Evolutionary conservation across 176 grass and related monocot species (phyloP).

Genomic region (Avena sativa): DNA sequence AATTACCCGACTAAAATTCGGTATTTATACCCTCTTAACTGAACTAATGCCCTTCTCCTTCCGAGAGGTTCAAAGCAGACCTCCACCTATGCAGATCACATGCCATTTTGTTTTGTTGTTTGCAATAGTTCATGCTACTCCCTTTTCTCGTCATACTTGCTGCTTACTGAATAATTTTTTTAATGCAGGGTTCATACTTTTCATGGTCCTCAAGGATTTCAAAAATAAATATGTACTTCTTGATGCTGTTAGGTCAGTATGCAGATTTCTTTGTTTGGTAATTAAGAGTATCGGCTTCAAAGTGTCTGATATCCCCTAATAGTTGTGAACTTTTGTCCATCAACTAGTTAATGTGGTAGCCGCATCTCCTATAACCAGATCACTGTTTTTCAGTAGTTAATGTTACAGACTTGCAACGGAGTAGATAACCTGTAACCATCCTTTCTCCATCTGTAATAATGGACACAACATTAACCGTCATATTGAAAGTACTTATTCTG

Average conservation of each 20-base stretch:
- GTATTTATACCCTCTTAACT: neutral
- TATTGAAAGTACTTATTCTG: neutral
- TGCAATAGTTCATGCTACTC: neutral
- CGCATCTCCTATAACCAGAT: neutral
- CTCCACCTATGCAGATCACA: neutral
- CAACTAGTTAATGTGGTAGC: neutral
- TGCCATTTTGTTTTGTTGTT: slow-evolving; percentile 9
- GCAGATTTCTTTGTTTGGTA: neutral
- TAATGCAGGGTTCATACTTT: slow-evolving; percentile 13
- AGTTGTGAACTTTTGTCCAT: neutral
- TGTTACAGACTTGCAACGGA: neutral
- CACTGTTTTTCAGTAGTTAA: neutral
- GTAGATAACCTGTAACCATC: neutral
- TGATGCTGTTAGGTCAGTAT: slow-evolving; percentile 6
- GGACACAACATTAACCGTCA: neutral
- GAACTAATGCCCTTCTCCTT: neutral
- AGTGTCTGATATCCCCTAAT: neutral
- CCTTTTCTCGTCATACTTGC: neutral
- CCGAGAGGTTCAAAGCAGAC: no score
- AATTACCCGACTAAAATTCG: neutral
- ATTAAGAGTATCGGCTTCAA: neutral
- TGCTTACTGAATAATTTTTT: neutral
- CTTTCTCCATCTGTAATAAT: neutral
- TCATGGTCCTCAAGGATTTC: slow-evolving; percentile 7
- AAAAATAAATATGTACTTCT: slow-evolving; percentile 4